Base-by-base conservation (phyloP, 1,284 basidiomycete species). In the Trichosporon faecale region DNA sequence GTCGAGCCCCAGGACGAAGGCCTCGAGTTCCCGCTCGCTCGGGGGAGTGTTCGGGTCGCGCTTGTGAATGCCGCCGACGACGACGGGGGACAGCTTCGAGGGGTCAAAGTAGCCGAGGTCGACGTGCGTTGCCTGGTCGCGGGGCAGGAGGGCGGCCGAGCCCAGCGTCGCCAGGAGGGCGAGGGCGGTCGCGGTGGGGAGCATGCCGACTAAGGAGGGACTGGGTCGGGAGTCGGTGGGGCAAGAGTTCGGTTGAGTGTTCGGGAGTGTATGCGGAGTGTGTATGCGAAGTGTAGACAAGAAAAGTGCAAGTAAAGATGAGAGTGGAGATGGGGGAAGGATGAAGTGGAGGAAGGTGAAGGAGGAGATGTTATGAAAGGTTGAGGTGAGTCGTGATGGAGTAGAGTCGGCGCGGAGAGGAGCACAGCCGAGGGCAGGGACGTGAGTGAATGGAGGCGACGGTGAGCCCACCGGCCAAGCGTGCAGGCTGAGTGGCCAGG, bases 1-100 rank as follows among this genome's bases (percentile, higher is more conserved):
- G 63, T 65, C 63, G 14, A 60, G 55, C 5, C 55, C 27, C 14
- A 60, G 55, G 55, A 60, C 14, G 55, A 60, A 60, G 11, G 55
- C 55, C 27, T 60, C 55, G 55, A 60, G 55, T 12, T 27, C 25
- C 2, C 29, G 61, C 61, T 37, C 12, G n/a, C 33, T 25, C 6
- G 61, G 61, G 7, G 57, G 31, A 14, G 25, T 12, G 35, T 40
- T n/a, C 16, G 61, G 29, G 3, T 16, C 12, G 33, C 61, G 61
- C 61, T 64, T 64, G 33, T 64, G 33, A 9, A 37, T 35, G 33
- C 33, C 33, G 61, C 37, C 61, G 35, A 37, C 21, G 35, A 35
- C 61, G 61, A 35, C 37, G 61, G 31, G 61, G 29, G 33, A 33
- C 12, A 64, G 61, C 35, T 35, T 37, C n/a, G 55, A 29, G 2